Evolutionary conservation across 1,284 basidiomycete species (phyloP).

Genomic region (Boletus holoroseus): DNA sequence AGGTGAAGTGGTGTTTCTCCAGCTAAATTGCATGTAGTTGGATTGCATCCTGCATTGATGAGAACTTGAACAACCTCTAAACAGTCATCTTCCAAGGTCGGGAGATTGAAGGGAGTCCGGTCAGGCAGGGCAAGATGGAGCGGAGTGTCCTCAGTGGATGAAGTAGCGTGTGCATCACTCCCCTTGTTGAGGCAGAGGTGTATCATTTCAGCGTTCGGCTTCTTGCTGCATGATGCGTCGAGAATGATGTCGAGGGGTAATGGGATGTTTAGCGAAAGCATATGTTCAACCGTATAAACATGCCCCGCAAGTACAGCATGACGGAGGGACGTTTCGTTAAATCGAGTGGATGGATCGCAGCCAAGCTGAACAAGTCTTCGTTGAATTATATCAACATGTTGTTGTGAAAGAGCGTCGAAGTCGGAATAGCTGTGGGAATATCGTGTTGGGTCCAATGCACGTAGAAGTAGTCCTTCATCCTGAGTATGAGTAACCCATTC

Average conservation of each 20-base stretch:
- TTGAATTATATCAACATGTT: neutral
- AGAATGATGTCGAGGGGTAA: neutral
- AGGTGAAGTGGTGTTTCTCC: neutral
- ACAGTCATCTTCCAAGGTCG: neutral
- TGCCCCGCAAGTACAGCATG: neutral
- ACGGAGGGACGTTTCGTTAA: neutral
- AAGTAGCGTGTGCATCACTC: neutral
- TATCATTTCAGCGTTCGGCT: neutral
- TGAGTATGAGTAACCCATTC: neutral
- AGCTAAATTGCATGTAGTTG: neutral
- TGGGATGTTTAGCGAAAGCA: neutral
- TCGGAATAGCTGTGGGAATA: neutral
- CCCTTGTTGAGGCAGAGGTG: neutral
- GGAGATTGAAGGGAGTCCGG: too few relatives aligned
- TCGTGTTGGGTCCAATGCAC: neutral
- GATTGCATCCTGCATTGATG: conserved; percentile 1
- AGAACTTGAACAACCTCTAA: neutral
- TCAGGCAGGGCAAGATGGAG: neutral
- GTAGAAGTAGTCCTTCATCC: neutral
- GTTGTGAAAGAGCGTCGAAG: neutral
- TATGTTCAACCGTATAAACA: neutral
- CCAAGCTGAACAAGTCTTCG: neutral
- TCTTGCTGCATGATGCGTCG: neutral
- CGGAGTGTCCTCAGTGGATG: neutral
- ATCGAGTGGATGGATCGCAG: neutral